A percentile compares a stretch with the other conserved stretches of the same genome.
These are phyloP conservation scores for Boletus speciosus DNA, from an alignment of 768 basidiomycete species.

Conservation along the genomic window DNA sequence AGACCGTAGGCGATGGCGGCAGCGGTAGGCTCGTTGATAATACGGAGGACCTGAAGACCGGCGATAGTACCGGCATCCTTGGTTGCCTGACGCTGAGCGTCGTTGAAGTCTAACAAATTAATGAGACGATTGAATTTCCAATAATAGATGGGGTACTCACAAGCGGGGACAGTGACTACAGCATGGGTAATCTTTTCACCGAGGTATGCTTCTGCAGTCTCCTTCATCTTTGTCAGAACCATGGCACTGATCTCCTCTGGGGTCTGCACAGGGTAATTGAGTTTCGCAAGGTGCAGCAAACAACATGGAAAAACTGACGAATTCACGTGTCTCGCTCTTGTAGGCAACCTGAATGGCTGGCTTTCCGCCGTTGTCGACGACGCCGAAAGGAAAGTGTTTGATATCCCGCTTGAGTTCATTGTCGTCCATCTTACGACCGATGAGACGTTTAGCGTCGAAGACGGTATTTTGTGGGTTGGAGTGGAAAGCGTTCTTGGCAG, in stretches of 20 bases:
- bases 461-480: constrained; percentile 91
- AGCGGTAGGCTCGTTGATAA: constrained; percentile 97
- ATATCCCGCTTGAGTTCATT: constrained; percentile 75
- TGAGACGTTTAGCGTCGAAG: constrained; percentile 95
- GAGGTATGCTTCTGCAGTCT: constrained; percentile 97
- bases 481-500: constrained; percentile 94
- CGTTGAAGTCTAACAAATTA: constrained; percentile 86
- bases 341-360: constrained; percentile 75
- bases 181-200: constrained; percentile 96
- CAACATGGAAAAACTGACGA: constrained; percentile 51
- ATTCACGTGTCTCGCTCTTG: constrained; percentile 76
- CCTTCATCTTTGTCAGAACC: constrained; percentile 97
- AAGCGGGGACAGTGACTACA: constrained; percentile 97
- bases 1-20: constrained; percentile 98
- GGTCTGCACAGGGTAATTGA: constrained; percentile 44
- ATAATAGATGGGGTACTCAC: constrained; percentile 39
- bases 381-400: constrained; percentile 90
- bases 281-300: neutral
- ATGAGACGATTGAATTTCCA: neutral
- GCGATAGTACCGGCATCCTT: constrained; percentile 97
- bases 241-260: constrained; percentile 96
- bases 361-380: constrained; percentile 76
- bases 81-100: constrained; percentile 98
- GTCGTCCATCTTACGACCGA: constrained; percentile 83
- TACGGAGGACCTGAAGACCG: constrained; percentile 91